Evolutionary conservation across 2,329 filamentous ascomycete genomes (phyloP), one percentile per base, ranked within the genome.

Genomic region (Pseudopyrenochaeta lycopersici): DNA sequence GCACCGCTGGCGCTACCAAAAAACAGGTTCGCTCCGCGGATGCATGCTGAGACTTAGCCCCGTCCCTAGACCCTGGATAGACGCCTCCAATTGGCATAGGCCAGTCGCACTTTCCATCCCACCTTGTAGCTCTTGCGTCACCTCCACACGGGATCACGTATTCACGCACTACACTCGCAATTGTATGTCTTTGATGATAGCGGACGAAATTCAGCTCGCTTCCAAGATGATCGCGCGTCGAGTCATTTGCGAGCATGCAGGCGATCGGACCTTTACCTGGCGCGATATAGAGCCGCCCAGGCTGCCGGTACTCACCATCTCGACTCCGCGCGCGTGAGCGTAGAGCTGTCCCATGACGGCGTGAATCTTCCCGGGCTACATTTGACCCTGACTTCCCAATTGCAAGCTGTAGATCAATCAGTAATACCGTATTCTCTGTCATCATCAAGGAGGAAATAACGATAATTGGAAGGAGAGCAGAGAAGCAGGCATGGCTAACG

Each of bases 121-220:
- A 27, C 23, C 9, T 38, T 11, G 17, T 12, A 14, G 18, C 30
- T 54, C 42, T 61, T 54, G 49, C 55, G 54, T 58, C 58, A 58
- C 38, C 44, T 23, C 38, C 29, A 44, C 58, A 50, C 52, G 49
- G 44, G 44, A 58, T 58, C 52, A 58, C 54, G 58, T 40, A 40
- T 40, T 30, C n/a, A n/a, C 23, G 9, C 23, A 15, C 38, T 36
- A 42, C 31, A 12, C 17, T 29, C 23, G 33, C 42, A 36, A 17
- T 21, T 30, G n/a, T 6, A 21, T 15, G 18, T 15, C 21, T 7
- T 17, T 30, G 23, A 42, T 21, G 23, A 42, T 42, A 29, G 29
- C 27, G 7, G 31, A 20, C 17, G 18, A 6, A 12, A 21, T 29
- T 15, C 20, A 32, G 21, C 32, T 27, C 20, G 39, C 21, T n/a